Evolutionary conservation across 495 filamentous ascomycete genomes (phyloP).

Genomic region (Penicillium lagena): DNA sequence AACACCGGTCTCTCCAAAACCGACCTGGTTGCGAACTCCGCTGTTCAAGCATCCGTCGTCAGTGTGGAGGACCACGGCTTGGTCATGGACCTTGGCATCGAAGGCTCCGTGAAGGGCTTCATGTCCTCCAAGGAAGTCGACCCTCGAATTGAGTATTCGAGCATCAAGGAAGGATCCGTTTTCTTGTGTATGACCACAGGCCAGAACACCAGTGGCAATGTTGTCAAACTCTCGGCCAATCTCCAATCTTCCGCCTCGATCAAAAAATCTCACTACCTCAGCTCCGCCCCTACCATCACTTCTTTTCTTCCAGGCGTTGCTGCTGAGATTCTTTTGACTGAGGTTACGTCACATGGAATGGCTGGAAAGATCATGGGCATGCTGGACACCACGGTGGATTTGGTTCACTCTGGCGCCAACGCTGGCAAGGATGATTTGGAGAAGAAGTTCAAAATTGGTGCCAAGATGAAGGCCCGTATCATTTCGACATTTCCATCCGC

Average conservation of each 20-base stretch:
- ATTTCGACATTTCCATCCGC: constrained; percentile 75
- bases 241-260: constrained; percentile 57
- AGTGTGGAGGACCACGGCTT: constrained; percentile 95
- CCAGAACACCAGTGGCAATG: constrained; percentile 68
- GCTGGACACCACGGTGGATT: constrained; percentile 80
- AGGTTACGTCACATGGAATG: constrained; percentile 53
- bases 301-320: constrained; percentile 86
- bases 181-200: constrained; percentile 77
- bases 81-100: constrained; percentile 84
- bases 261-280: constrained; percentile 63
- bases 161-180: constrained; percentile 72
- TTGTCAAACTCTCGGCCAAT: constrained; percentile 80
- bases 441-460: constrained; percentile 70
- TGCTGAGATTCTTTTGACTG: constrained; percentile 77
- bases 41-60: constrained; percentile 77
- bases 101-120: constrained; percentile 69
- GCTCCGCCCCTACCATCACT: constrained; percentile 75
- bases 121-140: constrained; percentile 82
- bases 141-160: constrained; percentile 46
- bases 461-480: constrained; percentile 79
- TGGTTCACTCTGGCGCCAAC: constrained; percentile 75
- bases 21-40: constrained; percentile 63
- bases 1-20: constrained; percentile 67
- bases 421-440: constrained; percentile 58
- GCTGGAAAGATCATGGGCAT: constrained; percentile 89